A percentile compares a stretch with the other conserved stretches of the same genome.
Conservation (phyloP, 2,329 filamentous ascomycete species). For the Cladosporium austrohemisphaericum region DNA sequence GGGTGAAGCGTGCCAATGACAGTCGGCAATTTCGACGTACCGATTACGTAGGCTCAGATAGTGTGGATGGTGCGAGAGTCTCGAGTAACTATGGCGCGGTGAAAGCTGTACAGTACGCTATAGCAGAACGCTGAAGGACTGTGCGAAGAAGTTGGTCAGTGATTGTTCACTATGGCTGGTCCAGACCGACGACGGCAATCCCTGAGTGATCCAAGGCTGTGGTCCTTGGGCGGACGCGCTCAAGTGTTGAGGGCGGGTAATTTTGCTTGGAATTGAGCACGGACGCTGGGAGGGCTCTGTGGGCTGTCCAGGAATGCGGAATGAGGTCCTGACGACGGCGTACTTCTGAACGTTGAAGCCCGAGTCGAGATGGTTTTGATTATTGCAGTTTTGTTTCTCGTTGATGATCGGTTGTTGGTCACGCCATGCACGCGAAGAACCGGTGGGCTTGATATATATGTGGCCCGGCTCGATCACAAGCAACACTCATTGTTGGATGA, state of each 20-base stretch:
- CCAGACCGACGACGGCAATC: not conserved
- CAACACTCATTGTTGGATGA: too few species aligned
- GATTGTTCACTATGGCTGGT: not conserved
- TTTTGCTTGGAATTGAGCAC: slow-evolving; percentile 21
- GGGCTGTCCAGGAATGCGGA: slow-evolving; percentile 19
- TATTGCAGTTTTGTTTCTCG: slow-evolving; percentile 2
- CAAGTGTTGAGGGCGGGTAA: slow-evolving; percentile 24
- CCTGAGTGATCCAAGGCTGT: slow-evolving; percentile 1
- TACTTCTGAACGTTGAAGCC: slow-evolving; percentile 2
- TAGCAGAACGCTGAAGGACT: slow-evolving; percentile 24
- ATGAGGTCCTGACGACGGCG: slow-evolving; percentile 1
- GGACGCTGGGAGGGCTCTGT: slow-evolving; percentile 10
- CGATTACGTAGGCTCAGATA: slow-evolving; percentile 4
- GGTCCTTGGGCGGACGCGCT: slow-evolving; percentile 9
- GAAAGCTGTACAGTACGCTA: slow-evolving; percentile 13
- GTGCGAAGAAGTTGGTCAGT: slow-evolving; percentile 11
- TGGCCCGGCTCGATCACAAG: too few species aligned
- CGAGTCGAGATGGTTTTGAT: not conserved
- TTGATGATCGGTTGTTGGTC: too few species aligned
- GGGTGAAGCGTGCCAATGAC: slow-evolving; percentile 24
- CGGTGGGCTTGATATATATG: too few species aligned
- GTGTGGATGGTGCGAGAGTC: not conserved
- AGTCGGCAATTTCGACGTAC: slow-evolving; percentile 11
- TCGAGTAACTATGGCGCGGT: slow-evolving; percentile 8
- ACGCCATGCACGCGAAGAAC: too few species aligned